Base-by-base conservation (phyloP, 768 basidiomycete species). In the Boletus rubescentipes region DNA sequence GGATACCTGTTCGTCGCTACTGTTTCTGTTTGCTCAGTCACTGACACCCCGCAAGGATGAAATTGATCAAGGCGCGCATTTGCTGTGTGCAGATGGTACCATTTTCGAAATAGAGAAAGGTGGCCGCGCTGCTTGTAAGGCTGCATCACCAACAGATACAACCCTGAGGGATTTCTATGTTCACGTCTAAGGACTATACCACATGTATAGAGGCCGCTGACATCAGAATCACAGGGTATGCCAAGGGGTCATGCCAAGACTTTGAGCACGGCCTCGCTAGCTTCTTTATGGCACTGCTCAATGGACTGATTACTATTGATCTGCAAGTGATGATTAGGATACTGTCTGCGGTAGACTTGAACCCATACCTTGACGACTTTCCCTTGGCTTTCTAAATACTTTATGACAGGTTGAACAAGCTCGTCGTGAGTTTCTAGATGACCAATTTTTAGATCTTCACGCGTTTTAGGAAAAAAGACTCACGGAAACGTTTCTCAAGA, bases 401-500 rank as follows among this genome's bases (percentile, higher is more conserved):
- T 76, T 51, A 99, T 91, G 46, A 99, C 96, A 8, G 97, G 96
- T 89, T 92, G 93, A 7, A 88, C 91, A 50, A 91, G 86, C 45
- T 85, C 82, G 55, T 87, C 78, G 73, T 98, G 96, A 1, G 93
- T 95, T 31, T 76, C 94, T 89, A 51, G 12, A 46, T 29, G 21
- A 37, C 49, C 31, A 30, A 41, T 29, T 30, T 37, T 59, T 23
- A 43, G n/a, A 31, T 44, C 46, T 26, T 43, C 10, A 37, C 2
- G 29, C 1, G 11, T 39, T 14, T 37, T 18, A 35, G 16, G 34
- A 29, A 11, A 30, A 30, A 5, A 11, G 12, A 78, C 87, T 18
- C 67, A 90, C 94, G 76, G 77, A 98, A 98, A n/a, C 97, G 89
- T 73, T 98, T 99, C 75, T 82, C 88, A 73, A 99, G 96, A 68